These are phyloP conservation scores for Aspergillus puulaauensis DNA, from an alignment of 2,329 filamentous ascomycete species.

Conservation along the genomic window DNA sequence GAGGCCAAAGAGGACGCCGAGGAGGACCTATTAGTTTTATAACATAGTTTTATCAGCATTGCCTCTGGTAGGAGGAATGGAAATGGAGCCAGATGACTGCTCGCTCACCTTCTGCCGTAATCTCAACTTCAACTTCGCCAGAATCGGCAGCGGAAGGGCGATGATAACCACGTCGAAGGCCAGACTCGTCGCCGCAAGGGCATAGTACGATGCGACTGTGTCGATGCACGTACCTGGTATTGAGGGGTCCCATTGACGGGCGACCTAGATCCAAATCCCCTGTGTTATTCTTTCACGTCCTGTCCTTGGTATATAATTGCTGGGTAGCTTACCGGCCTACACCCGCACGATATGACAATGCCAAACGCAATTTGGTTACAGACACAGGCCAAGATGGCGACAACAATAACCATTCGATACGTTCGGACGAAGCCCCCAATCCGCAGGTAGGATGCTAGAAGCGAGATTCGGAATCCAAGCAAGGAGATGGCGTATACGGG, in stretches of 20 bases:
- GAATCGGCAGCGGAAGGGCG: slow-evolving; percentile 24
- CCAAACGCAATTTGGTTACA: neutral
- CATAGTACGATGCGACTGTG: slow-evolving; percentile 46
- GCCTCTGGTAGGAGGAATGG: too few relatives aligned
- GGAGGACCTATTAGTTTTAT: slow-evolving; percentile 33
- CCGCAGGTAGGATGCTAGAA: slow-evolving; percentile 49
- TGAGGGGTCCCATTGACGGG: neutral
- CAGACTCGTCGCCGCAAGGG: slow-evolving; percentile 21
- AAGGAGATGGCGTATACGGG: slow-evolving; percentile 29
- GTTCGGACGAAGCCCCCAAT: slow-evolving; percentile 42
- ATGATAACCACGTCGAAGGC: slow-evolving; percentile 26
- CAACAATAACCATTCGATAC: slow-evolving; percentile 27
- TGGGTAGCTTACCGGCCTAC: neutral
- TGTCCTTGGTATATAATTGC: neutral
- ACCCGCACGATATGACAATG: neutral
- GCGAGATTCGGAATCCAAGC: slow-evolving; percentile 49
- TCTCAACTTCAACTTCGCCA: slow-evolving; percentile 19
- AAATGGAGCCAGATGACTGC: too few relatives aligned
- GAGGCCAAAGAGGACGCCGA: slow-evolving; percentile 47
- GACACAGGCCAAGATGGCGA: neutral
- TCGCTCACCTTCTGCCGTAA: slow-evolving; percentile 16
- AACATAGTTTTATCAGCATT: neutral
- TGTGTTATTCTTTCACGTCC: too few relatives aligned
- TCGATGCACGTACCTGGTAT: slow-evolving; percentile 43
- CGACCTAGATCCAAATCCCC: neutral